A percentile compares a stretch with the other conserved stretches of the same genome.
Conservation (phyloP, 2,329 filamentous ascomycete species). For the Spiromastix sp. region DNA sequence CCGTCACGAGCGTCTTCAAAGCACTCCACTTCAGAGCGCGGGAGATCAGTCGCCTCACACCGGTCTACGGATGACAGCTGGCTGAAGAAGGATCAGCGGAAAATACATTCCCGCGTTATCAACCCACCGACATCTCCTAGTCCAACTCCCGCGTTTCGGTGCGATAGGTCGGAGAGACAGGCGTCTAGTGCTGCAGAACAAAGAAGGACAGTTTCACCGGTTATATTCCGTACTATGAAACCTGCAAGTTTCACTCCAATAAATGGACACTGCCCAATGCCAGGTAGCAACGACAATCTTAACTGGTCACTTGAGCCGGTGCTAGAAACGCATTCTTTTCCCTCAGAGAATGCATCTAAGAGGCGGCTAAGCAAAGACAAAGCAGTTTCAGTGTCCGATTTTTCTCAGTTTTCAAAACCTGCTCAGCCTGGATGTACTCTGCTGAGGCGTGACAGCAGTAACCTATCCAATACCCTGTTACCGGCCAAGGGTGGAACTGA, state of each 20-base stretch:
- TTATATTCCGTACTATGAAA: neutral
- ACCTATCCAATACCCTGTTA: too few relatives aligned
- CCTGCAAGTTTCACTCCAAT: neutral
- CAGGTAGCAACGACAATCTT: neutral
- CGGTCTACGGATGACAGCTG: constrained; percentile 4
- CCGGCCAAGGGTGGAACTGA: too few relatives aligned
- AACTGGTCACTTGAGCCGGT: too few relatives aligned
- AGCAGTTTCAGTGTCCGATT: too few relatives aligned
- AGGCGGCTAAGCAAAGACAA: too few relatives aligned
- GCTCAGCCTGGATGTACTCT: too few relatives aligned
- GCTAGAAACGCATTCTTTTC: too few relatives aligned
- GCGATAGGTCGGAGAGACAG: constrained; percentile 7
- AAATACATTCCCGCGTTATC: neutral
- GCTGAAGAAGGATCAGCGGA: constrained; percentile 8
- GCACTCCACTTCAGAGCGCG: too few relatives aligned
- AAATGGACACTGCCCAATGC: neutral
- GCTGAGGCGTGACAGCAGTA: too few relatives aligned
- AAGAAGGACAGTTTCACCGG: neutral
- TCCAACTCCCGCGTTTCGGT: constrained; percentile 9
- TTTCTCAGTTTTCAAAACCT: too few relatives aligned
- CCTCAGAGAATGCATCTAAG: too few relatives aligned
- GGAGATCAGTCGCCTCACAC: too few relatives aligned
- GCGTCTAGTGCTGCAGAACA: constrained; percentile 1
- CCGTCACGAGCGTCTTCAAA: neutral
- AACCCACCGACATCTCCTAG: constrained; percentile 5